Evolutionary conservation across 176 grass and related monocot genomes (phyloP).

Genomic region (Raddia guianensis): DNA sequence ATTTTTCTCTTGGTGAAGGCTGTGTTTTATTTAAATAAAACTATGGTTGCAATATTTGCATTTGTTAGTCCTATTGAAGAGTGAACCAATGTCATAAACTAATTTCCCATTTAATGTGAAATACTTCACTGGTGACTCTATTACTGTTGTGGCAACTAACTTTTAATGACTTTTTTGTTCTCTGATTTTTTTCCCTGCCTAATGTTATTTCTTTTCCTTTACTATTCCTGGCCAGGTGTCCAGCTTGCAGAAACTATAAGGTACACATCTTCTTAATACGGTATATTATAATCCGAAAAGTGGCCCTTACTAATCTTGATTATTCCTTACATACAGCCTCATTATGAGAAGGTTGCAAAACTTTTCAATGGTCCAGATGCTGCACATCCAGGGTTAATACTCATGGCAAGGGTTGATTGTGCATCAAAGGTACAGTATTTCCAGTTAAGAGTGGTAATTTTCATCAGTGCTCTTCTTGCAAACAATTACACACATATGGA

Average conservation of each 20-base stretch:
- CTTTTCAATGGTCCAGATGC: conserved; percentile 91
- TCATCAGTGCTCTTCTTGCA: conserved; percentile 11
- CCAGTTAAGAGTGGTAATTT: not conserved
- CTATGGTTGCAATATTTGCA: not conserved
- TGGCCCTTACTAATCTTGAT: conserved; percentile 12
- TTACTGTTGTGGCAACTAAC: not conserved
- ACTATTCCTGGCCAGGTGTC: conserved; percentile 70
- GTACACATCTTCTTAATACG: conserved; percentile 42
- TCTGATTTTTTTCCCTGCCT: conserved; percentile 12
- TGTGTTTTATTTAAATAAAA: not conserved
- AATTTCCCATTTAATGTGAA: not conserved
- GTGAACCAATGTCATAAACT: not conserved
- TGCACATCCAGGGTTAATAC: conserved; percentile 77
- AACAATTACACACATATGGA: not conserved
- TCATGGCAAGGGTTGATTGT: conserved; percentile 94
- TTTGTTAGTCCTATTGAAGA: not conserved
- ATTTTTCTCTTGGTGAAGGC: not conserved
- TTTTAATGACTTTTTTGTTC: not conserved
- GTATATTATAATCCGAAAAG: conserved; percentile 32
- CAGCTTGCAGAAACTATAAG: conserved; percentile 99
- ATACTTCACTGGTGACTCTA: not conserved
- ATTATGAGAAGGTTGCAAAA: conserved; percentile 95
- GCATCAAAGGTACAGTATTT: conserved; percentile 83
- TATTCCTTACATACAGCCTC: conserved; percentile 56
- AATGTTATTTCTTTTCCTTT: not conserved